Base-by-base conservation (phyloP, 345 rosid species). In the Sonneratia alba region DNA sequence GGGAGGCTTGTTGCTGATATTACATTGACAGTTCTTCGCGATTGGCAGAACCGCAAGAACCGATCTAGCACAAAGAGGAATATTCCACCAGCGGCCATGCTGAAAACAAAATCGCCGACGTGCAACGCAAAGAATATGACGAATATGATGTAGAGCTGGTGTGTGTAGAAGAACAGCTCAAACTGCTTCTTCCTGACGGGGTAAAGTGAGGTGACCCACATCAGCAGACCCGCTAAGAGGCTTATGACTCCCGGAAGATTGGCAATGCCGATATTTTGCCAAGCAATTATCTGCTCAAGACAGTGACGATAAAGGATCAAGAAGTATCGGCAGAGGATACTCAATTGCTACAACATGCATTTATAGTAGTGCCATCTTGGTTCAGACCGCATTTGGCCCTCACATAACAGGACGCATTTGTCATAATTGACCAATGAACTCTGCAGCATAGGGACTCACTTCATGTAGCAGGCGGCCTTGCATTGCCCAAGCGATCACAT, bases 81-180 rank as follows among this genome's bases (percentile, higher is more conserved):
- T 42, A 94, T 87, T 73, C 84, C 88, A 71, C 96, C 96, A 69
- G 92, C 91, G 51, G 85, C 87, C 7, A 91, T 85, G 75, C 89
- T 83, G 70, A 91, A 91, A 57, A 87, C 24, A 75, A 75, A 87
- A 71, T 87, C 91, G 62, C 97, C 95, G 62, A 93, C 92, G 40
- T 93, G 98, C 78, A 93, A 77, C 6, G 92, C 97, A 79, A 89
- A 81, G 85, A 89, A 89, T 72, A 93, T 75, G 6, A 93, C 85
- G 68, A 91, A 91, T 57, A 93, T 84, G 56, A 91, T 55, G 70
- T 93, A 93, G 19, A 91, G 90, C 72, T 91, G 98, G 81, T 91
- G 98, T 14, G 92, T 89, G 87, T 94, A 91, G 86, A 91, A 91
- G 87, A 94, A 94, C 76, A 91, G 77, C 83, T 94, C 97, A 13